Base-by-base conservation (phyloP, 1,284 basidiomycete species). In the Ustilago vetiveriae region DNA sequence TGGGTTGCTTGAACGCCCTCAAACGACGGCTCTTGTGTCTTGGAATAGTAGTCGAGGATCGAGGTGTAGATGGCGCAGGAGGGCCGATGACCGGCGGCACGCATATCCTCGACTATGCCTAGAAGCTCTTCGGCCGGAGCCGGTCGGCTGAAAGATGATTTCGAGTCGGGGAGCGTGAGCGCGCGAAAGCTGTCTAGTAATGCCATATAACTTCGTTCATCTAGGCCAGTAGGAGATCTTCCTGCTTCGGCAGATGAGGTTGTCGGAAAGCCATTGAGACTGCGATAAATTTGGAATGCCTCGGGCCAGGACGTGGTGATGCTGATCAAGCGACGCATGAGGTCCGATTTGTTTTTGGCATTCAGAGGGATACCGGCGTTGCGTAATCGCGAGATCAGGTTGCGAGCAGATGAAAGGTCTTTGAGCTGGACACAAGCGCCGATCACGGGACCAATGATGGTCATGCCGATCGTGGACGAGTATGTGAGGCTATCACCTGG, bases 51-150 rank as follows among this genome's bases (percentile, higher is more conserved):
- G 27, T 82, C 84, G 24, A 97, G 84, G 46, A 95, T 84, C 47
- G 88, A 86, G 16, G 89, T 89, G 80, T 95, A 92, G 13, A 90
- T 87, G 26, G 86, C 82, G 0, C 86, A 82, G 0, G 87, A 86
- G 19, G 90, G 85, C 1, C 84, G 83, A 63, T 88, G 83, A 13
- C 89, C 89, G 0, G 87, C 86, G 3, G 83, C 80, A 10, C 88
- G 88, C 92, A 97, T 94, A 83, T 96, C 92, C 45, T 86, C 84
- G 59, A 95, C 86, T 67, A 97, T 90, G 48, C 87, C 85, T 80
- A 93, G 88, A 76, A 92, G 90, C 40, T 88, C 85, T 36, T 85
- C 85, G 19, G 89, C 84, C 4, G 89, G 86, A 1, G 89, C 86
- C 7, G 86, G 21, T 13, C 14, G 27, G 26, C 14, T 11, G 17